A percentile compares a stretch with the other conserved stretches of the same genome.
Conservation (phyloP, 345 rosid genomes). For the Cardiospermum halicacabum region DNA sequence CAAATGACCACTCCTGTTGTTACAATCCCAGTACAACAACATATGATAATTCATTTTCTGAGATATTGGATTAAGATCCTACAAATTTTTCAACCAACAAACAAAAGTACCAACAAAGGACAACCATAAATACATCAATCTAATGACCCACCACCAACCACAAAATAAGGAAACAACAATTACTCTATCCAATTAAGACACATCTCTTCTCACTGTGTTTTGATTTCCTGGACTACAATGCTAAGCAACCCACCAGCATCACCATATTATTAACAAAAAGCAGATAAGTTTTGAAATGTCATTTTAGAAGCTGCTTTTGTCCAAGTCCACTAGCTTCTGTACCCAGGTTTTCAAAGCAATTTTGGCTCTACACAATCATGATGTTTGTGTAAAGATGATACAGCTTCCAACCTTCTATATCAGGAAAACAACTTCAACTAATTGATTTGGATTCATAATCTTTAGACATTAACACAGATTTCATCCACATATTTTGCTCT, state of each 20-base stretch:
- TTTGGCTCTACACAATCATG: constrained; percentile 32
- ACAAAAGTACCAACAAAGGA: constrained; percentile 12
- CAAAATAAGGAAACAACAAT: constrained; percentile 24
- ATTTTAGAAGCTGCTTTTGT: constrained; percentile 18
- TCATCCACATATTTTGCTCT: constrained; percentile 16
- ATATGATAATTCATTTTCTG: not conserved
- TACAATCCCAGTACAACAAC: not conserved
- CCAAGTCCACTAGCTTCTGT: constrained; percentile 37
- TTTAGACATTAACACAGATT: constrained; percentile 7
- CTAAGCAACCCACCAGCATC: constrained; percentile 35
- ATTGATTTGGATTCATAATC: constrained; percentile 9
- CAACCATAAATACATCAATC: constrained; percentile 19
- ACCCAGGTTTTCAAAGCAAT: constrained; percentile 22
- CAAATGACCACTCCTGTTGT: not conserved
- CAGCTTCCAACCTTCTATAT: constrained; percentile 27
- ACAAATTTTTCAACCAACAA: not conserved
- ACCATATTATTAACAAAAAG: constrained; percentile 16
- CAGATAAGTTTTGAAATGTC: constrained; percentile 20
- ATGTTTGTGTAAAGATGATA: constrained; percentile 28
- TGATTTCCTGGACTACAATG: constrained; percentile 26
- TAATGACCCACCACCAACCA: constrained; percentile 41
- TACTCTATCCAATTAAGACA: constrained; percentile 14
- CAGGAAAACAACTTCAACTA: constrained; percentile 20
- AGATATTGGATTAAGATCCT: not conserved
- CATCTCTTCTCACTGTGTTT: constrained; percentile 19